phyloP scores from a whole-genome alignment of 2,329 filamentous ascomycete genomes.

The Sporothrix euskadiensis region DNA sequence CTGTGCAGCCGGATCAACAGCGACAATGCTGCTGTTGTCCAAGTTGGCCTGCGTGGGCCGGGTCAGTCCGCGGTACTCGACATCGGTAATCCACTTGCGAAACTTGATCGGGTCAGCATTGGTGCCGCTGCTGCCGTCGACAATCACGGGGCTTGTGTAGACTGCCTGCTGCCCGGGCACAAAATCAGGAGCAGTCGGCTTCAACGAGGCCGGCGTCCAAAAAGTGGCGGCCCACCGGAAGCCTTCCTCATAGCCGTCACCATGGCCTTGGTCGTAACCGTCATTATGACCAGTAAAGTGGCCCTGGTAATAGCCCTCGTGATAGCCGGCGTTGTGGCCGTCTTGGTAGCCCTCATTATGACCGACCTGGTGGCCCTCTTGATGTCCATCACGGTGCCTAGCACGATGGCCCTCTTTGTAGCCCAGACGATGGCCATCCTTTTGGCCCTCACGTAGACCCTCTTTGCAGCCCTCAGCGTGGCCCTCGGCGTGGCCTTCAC shows the following conservation, averaged over 20 bases:
- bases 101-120: background rate
- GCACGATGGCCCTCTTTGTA: background rate
- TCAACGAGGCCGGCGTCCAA: background rate
- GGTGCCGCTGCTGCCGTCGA: background rate
- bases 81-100: background rate
- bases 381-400: background rate
- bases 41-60: background rate
- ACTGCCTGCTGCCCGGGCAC: background rate
- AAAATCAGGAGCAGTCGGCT: background rate
- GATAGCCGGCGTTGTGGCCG: conserved; percentile 5
- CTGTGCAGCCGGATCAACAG: too few relatives aligned
- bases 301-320: conserved; percentile 4
- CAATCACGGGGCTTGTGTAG: background rate
- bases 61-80: background rate
- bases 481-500: background rate
- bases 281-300: background rate
- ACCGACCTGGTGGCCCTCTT: background rate
- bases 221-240: background rate
- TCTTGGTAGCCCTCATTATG: background rate
- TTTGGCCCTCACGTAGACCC: background rate
- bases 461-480: background rate
- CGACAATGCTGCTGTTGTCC: background rate
- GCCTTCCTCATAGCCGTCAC: background rate
- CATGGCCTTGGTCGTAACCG: background rate
- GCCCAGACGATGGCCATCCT: background rate